Evolutionary conservation across 202 grass and related monocot genomes (phyloP).

Genomic region (Carex arenaria): DNA sequence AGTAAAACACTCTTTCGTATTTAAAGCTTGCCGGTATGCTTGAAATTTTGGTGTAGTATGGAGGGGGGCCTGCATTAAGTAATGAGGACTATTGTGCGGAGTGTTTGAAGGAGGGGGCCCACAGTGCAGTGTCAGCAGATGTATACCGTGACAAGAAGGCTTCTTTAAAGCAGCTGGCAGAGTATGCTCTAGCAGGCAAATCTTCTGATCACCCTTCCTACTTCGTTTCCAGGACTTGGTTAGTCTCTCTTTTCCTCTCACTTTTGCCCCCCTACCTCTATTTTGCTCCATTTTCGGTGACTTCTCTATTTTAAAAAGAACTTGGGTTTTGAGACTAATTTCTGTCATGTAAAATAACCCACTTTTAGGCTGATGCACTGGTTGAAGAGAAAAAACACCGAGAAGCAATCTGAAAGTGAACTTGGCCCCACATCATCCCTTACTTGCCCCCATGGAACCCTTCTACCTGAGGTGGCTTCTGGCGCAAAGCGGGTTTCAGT

Average conservation of each 20-base stretch:
- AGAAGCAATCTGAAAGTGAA: constrained; percentile 63
- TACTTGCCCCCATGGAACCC: constrained; percentile 63
- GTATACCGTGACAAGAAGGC: constrained; percentile 87
- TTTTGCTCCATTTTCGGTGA: neutral
- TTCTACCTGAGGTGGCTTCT: constrained; percentile 77
- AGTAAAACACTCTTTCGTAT: constrained; percentile 27
- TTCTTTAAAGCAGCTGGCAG: constrained; percentile 84
- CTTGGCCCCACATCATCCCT: constrained; percentile 75
- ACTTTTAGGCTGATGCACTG: constrained; percentile 70
- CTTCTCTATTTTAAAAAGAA: neutral
- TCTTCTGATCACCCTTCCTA: constrained; percentile 49
- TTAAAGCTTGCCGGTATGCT: constrained; percentile 20
- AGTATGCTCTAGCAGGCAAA: constrained; percentile 73
- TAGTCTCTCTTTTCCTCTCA: constrained; percentile 13
- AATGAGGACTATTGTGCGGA: constrained; percentile 60
- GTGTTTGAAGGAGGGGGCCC: constrained; percentile 73
- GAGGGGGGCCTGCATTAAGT: constrained; percentile 74
- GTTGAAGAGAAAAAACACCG: constrained; percentile 80
- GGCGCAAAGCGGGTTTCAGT: constrained; percentile 84
- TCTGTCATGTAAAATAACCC: constrained; percentile 10
- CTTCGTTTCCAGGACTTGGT: constrained; percentile 84
- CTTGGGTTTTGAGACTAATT: constrained; percentile 1
- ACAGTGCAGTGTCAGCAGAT: constrained; percentile 78
- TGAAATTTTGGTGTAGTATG: constrained; percentile 47
- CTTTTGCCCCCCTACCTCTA: neutral